Evolutionary conservation across 306 rosid genomes (phyloP).

Genomic region (Ceratonia siliqua): DNA sequence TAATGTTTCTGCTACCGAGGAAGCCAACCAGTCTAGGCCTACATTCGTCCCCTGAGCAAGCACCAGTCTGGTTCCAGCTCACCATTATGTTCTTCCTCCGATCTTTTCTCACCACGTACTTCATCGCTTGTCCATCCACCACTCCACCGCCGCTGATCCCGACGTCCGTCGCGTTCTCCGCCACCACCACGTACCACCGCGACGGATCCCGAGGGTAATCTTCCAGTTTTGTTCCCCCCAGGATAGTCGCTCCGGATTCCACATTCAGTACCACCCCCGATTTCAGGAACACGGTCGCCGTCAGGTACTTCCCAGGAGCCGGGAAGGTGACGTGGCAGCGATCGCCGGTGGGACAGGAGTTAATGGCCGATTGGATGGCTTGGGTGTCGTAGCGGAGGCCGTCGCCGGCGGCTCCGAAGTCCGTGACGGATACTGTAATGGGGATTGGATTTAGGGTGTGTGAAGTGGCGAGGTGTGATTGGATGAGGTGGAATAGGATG

Average conservation of each 20-base stretch:
- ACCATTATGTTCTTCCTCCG: slow-evolving; percentile 89
- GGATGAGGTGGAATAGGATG: slow-evolving; percentile 34
- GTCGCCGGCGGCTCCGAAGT: slow-evolving; percentile 79
- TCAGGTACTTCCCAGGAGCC: slow-evolving; percentile 68
- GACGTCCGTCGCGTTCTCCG: slow-evolving; percentile 76
- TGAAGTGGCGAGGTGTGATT: slow-evolving; percentile 45
- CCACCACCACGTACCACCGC: slow-evolving; percentile 83
- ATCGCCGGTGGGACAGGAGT: slow-evolving; percentile 47
- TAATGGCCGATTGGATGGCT: slow-evolving; percentile 81
- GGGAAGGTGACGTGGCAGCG: slow-evolving; percentile 73
- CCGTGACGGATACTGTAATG: slow-evolving; percentile 52
- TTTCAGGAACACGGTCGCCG: slow-evolving; percentile 69
- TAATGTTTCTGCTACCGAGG: slow-evolving; percentile 50
- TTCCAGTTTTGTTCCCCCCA: slow-evolving; percentile 58
- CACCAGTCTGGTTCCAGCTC: slow-evolving; percentile 86
- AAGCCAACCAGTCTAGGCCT: slow-evolving; percentile 85
- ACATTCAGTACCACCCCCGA: slow-evolving; percentile 73
- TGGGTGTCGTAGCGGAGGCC: slow-evolving; percentile 72
- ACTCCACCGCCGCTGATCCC: slow-evolving; percentile 87
- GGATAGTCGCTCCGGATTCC: slow-evolving; percentile 60
- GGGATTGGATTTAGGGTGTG: slow-evolving; percentile 20
- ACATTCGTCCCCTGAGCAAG: slow-evolving; percentile 86
- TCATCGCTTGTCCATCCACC: slow-evolving; percentile 82
- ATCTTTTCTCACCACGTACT: slow-evolving; percentile 66
- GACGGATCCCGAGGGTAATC: slow-evolving; percentile 67